Percentiles rank a stretch among this genome's conserved stretches.
These are phyloP conservation scores for Cymbopogon citratus DNA, from an alignment of 176 grass and related monocot species.

Conservation along the genomic window DNA sequence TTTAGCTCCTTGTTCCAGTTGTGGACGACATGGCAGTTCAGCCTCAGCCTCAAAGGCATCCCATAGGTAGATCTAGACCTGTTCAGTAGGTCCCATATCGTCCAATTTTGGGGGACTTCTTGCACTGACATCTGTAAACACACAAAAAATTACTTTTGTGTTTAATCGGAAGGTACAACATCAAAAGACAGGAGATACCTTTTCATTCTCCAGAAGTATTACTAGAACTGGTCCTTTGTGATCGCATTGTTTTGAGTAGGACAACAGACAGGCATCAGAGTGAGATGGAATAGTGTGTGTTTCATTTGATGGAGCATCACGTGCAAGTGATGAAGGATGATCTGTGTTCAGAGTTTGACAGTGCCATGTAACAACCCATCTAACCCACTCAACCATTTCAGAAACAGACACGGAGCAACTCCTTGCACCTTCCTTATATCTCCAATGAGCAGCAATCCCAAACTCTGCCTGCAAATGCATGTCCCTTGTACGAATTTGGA, in stretches of 20 bases:
- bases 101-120: constrained; percentile 48
- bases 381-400: constrained; percentile 62
- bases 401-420: constrained; percentile 38
- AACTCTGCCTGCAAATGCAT: constrained; percentile 90
- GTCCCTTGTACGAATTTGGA: constrained; percentile 77
- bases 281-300: constrained; percentile 28
- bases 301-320: constrained; percentile 29
- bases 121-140: constrained; percentile 62
- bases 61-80: constrained; percentile 21
- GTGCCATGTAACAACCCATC: constrained; percentile 53
- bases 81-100: constrained; percentile 39
- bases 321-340: constrained; percentile 26
- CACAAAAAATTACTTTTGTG: not conserved
- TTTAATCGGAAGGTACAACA: not conserved
- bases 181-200: constrained; percentile 2
- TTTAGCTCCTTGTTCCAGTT: constrained; percentile 42
- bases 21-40: constrained; percentile 38
- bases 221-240: constrained; percentile 43
- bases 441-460: constrained; percentile 77
- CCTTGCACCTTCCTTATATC: constrained; percentile 61
- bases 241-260: constrained; percentile 32
- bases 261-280: constrained; percentile 27
- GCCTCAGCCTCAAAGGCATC: constrained; percentile 29
- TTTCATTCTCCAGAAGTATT: constrained; percentile 62
- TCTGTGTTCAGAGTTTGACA: constrained; percentile 43